Percentiles rank a stretch among this genome's conserved stretches.
These are phyloP conservation scores for Aurantiochytrium sp. DNA, from an alignment of 108 stramenopile genomes.

Conservation along the genomic window DNA sequence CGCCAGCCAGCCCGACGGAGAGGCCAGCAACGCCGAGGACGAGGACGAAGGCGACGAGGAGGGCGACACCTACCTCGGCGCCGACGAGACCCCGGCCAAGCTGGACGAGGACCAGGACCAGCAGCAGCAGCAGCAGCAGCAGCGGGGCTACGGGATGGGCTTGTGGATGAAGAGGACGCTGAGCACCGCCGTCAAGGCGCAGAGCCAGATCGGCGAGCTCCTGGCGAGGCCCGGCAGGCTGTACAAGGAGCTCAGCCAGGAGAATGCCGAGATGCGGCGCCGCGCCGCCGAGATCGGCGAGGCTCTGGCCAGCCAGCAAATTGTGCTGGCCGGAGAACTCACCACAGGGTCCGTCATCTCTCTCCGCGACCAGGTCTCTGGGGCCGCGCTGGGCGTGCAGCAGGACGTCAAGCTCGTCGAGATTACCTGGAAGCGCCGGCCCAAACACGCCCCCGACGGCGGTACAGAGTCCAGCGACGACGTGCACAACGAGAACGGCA, in stretches of 20 bases:
- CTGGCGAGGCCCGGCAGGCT: not conserved
- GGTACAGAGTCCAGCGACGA: too few species aligned
- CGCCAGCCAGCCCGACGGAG: not conserved
- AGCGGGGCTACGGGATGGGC: not conserved
- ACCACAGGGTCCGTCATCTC: not conserved
- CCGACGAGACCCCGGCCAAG: not conserved
- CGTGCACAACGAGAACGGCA: too few species aligned
- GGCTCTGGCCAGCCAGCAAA: not conserved
- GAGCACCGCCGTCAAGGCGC: not conserved
- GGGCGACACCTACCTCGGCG: not conserved
- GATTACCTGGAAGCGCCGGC: not conserved
- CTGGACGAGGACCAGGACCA: not conserved
- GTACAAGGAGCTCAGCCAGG: not conserved
- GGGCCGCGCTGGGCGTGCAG: not conserved
- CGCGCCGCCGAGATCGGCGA: not conserved
- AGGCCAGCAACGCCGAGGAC: not conserved
- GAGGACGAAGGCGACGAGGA: not conserved
- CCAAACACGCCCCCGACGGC: too few species aligned
- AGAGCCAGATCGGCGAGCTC: not conserved
- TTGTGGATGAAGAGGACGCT: not conserved
- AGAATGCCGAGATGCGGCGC: not conserved
- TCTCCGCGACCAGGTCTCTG: not conserved
- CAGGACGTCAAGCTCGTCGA: conserved; percentile 10
- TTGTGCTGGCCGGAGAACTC: not conserved
- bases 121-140: not conserved